Evolutionary conservation across 768 basidiomycete genomes (phyloP), one percentile per base, ranked within the genome.

Genomic region (Suillus tomentosus): DNA sequence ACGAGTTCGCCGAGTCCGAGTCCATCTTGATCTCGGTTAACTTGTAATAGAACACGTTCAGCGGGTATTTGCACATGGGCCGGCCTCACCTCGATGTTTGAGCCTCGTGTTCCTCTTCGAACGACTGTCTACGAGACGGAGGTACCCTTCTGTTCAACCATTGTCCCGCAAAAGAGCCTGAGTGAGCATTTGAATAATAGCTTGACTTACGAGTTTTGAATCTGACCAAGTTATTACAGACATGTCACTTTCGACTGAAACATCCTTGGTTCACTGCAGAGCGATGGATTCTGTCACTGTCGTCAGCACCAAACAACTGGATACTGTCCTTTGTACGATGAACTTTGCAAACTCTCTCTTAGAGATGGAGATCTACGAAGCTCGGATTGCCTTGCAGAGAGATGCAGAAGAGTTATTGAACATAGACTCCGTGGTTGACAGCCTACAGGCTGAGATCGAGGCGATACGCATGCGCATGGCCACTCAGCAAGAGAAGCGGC

Each of bases 401-500:
- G 57, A 58, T 42, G 57, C 39, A 42, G 40, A 42, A 19, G 57
- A 58, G 40, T 42, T 58, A 42, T 22, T 31, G 17, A 17, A 19
- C 27, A 58, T 58, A 42, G 57, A 58, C 10, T 58, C 27, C 11
- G 40, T 43, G 17, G 5, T 42, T 5, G 3, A 31, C 17, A 58
- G 6, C 40, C 24, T 58, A 13, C 40, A 31, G 24, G 57, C 57
- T 19, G 57, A 58, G 24, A 58, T 58, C 17, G 6, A 42, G 5
- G 57, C 57, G 15, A 58, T 47, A 53, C 64, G 17, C 60, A 64
- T 5, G 63, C 67, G 68, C 51, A 65, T 74, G 22, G 64, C 39
- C 19, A 37, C 66, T 42, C 65, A 77, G 17, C 69, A 67, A 62
- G 59, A 34, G 39, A 65, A 66, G 51, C 75, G 75, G 31, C 37